phyloP scores from a whole-genome alignment of 2,329 filamentous ascomycete genomes.

The Paraphaeosphaeria minitans region DNA sequence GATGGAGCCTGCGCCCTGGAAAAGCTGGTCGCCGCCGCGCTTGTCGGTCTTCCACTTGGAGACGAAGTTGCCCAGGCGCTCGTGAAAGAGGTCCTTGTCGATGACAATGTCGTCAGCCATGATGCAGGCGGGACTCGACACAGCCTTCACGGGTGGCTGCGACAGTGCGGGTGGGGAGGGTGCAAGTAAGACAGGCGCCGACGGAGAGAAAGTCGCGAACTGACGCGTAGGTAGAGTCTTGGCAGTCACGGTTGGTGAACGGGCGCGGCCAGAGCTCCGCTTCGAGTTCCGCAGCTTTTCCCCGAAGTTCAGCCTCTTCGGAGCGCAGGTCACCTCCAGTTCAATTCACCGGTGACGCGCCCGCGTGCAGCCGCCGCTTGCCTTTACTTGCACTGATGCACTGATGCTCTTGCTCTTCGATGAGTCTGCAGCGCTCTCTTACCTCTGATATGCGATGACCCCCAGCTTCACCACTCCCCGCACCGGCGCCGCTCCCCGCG shows the following conservation, averaged over 20 bases:
- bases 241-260: constrained; percentile 4
- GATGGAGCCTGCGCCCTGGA: constrained; percentile 85
- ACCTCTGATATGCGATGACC: constrained; percentile 43
- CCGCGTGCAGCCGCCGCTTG: constrained; percentile 10
- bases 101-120: constrained; percentile 84
- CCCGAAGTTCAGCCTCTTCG: constrained; percentile 5
- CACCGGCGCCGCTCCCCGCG: constrained; percentile 35
- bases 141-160: constrained; percentile 28
- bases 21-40: constrained; percentile 81
- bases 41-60: constrained; percentile 97
- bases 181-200: constrained; percentile 20
- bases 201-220: constrained; percentile 32
- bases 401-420: constrained; percentile 12
- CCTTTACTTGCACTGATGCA: constrained; percentile 8
- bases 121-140: constrained; percentile 33
- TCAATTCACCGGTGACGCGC: constrained; percentile 14
- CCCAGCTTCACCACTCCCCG: constrained; percentile 37
- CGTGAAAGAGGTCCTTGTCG: constrained; percentile 91
- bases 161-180: constrained; percentile 18
- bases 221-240: constrained; percentile 8
- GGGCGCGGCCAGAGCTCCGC: background rate
- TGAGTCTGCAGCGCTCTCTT: constrained; percentile 24
- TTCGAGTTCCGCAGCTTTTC: background rate
- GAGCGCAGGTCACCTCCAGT: constrained; percentile 7
- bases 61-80: constrained; percentile 84